A percentile compares a stretch with the other conserved stretches of the same genome.
Conservation (phyloP, 1,284 basidiomycete genomes). For the Violaceomyces palustris region DNA sequence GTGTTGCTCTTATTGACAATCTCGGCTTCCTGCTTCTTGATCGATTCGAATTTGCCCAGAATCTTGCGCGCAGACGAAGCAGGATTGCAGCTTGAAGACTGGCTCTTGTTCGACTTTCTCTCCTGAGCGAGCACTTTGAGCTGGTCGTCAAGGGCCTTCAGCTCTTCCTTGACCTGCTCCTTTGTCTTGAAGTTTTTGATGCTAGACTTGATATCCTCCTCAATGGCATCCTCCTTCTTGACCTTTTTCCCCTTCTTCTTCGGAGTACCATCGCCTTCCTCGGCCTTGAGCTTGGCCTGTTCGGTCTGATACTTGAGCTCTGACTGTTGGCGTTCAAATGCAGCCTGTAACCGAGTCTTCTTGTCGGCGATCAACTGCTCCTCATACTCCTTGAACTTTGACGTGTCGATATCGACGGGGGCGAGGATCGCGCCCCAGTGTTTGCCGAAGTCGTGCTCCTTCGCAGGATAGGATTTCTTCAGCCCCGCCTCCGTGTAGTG, state of each 20-base stretch:
- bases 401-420: conserved; percentile 89
- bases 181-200: conserved; percentile 39
- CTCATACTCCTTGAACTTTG: conserved; percentile 79
- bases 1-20: conserved; percentile 49
- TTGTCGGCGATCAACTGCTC: conserved; percentile 58
- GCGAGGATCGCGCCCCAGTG: conserved; percentile 58
- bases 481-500: conserved; percentile 58
- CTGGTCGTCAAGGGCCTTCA: conserved; percentile 69
- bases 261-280: conserved; percentile 10
- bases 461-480: conserved; percentile 59
- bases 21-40: conserved; percentile 48
- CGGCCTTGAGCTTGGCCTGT: conserved; percentile 22
- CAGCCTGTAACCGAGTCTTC: conserved; percentile 67
- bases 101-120: conserved; percentile 69
- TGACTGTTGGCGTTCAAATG: conserved; percentile 60
- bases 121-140: conserved; percentile 74
- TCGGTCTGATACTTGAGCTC: conserved; percentile 43
- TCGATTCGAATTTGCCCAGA: conserved; percentile 49
- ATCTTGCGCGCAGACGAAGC: conserved; percentile 64
- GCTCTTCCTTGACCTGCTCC: conserved; percentile 57
- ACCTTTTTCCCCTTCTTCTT: conserved; percentile 20
- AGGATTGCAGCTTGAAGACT: conserved; percentile 54
- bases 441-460: conserved; percentile 63
- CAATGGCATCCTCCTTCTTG: conserved; percentile 34
- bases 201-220: conserved; percentile 30